Base-by-base conservation (phyloP, 2,329 filamentous ascomycete genomes). In the Stagonosporopsis rhizophila region DNA sequence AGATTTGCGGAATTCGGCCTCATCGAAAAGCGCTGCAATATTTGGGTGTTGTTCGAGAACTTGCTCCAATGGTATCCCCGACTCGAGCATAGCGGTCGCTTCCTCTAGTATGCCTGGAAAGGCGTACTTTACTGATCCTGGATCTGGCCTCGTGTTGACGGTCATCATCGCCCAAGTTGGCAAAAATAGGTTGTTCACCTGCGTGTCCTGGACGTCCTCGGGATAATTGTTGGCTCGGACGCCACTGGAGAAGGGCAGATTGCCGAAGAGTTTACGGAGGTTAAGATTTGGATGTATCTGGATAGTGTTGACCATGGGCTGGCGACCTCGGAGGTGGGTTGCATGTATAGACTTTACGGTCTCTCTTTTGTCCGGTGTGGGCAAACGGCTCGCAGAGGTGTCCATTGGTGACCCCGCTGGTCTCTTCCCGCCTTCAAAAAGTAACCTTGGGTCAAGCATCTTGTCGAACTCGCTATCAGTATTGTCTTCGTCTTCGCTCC, bases 151-250 rank as follows among this genome's bases (percentile, higher is more conserved):
- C 2, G 65, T 65, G 30, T 61, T 69, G 7, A 67, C 56, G 3
- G 66, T 60, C 50, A 66, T 59, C 66, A 69, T 69, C 7, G 66
- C 59, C 66, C 66, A 69, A 3, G 60, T 68, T 2, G 66, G 66
- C n/a, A 69, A 19, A 12, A 58, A 65, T 1, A 69, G 30, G 27
- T 69, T 65, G 19, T 52, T 56, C 3, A 52, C 48, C 5, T 61
- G 60, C 2, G 48, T 47, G 8, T 61, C 44, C 32, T 65, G 63
- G 0, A 58, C 44, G 1, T 60, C 56, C 7, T 51, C 28, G 0
- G 61, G 49, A 27, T 60, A 61, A 25, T 60, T 54, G 23, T 58
- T 62, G 8, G 55, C 42, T 37, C 38, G 47, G 4, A 61, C 30
- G 14, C 56, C 57, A 22, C 56, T 62, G 1, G 65, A 62, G 32